Evolutionary conservation across 441 rosid species (phyloP).

Genomic region (Aleurites moluccanus): DNA sequence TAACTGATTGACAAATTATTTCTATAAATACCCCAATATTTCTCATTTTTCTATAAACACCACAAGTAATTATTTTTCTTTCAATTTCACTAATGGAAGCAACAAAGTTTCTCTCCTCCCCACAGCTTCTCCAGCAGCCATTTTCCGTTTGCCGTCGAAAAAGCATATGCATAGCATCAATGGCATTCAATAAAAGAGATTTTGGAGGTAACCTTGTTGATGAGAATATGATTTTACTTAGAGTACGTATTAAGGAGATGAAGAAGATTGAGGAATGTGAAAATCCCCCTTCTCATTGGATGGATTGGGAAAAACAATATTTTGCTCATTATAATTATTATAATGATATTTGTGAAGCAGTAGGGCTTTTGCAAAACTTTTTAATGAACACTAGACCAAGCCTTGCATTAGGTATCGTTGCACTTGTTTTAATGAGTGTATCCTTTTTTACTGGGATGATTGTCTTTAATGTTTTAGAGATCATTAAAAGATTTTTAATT

Average conservation of each 20-base stretch:
- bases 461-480: conserved; percentile 19
- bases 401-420: conserved; percentile 36
- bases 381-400: conserved; percentile 60
- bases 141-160: not conserved
- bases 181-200: conserved; percentile 8
- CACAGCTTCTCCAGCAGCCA: not conserved
- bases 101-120: not conserved
- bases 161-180: not conserved
- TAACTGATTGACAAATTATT: not conserved
- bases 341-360: conserved; percentile 38
- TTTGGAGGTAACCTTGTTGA: conserved; percentile 42
- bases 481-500: not conserved
- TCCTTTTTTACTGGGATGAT: conserved; percentile 20
- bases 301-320: conserved; percentile 72
- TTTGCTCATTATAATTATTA: conserved; percentile 45
- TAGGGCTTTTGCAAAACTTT: conserved; percentile 47
- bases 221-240: conserved; percentile 51
- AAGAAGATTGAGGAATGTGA: conserved; percentile 53
- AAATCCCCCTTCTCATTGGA: conserved; percentile 66
- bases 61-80: not conserved
- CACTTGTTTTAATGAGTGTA: conserved; percentile 22
- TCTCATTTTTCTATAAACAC: not conserved
- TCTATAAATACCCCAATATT: not conserved
- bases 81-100: conserved; percentile 13
- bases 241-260: conserved; percentile 59